phyloP scores from a whole-genome alignment of 345 rosid genomes.

The Streptanthus diversifolius region DNA sequence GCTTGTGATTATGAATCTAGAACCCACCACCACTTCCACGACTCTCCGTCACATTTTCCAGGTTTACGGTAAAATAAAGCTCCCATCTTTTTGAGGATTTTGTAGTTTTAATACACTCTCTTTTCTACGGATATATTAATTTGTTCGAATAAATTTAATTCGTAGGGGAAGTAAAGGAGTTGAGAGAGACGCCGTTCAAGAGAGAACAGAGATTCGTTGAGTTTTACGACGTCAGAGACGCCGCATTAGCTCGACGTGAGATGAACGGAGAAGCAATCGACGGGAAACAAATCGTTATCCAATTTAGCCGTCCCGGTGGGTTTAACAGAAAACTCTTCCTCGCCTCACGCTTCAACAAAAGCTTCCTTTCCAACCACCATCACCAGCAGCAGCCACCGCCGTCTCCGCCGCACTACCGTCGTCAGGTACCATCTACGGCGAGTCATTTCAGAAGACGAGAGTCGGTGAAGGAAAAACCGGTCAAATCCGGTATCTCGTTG shows the following conservation, averaged over 20 bases:
- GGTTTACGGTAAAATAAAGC: slow-evolving; percentile 49
- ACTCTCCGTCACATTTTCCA: slow-evolving; percentile 56
- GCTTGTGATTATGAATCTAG: slow-evolving; percentile 70
- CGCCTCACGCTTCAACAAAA: slow-evolving; percentile 20
- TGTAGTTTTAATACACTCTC: not conserved
- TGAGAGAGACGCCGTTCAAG: slow-evolving; percentile 86
- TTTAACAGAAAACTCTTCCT: slow-evolving; percentile 44
- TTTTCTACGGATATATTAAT: not conserved
- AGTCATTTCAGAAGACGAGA: not conserved
- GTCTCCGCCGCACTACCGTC: not conserved
- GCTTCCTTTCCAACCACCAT: slow-evolving; percentile 24
- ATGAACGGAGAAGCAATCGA: slow-evolving; percentile 67
- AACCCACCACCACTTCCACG: slow-evolving; percentile 57
- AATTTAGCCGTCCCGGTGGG: slow-evolving; percentile 95
- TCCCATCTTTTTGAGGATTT: not conserved
- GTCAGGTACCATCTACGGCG: not conserved
- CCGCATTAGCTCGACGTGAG: slow-evolving; percentile 61
- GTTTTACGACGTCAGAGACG: slow-evolving; percentile 81
- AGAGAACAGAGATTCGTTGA: slow-evolving; percentile 80
- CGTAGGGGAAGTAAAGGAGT: slow-evolving; percentile 71
- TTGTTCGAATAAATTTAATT: not conserved
- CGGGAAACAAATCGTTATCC: slow-evolving; percentile 54
- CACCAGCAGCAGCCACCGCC: not conserved
- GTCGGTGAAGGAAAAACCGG: slow-evolving; percentile 13
- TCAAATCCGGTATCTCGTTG: not conserved